Base-by-base conservation (phyloP, 2,329 filamentous ascomycete genomes). In the Tolypocladium amazonense region DNA sequence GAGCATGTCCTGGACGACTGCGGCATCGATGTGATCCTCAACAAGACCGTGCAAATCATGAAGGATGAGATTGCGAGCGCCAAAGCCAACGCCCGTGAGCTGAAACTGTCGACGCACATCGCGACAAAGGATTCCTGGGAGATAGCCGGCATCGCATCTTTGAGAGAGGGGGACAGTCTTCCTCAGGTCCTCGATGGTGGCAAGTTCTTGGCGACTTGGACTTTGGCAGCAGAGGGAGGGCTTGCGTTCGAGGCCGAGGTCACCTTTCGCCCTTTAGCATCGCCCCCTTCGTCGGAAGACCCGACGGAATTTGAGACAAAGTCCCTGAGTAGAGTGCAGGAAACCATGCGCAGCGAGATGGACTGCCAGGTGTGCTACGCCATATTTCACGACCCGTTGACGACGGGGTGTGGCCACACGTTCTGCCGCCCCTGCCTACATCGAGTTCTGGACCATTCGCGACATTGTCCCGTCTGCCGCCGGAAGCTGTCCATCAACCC, bases 351-450 rank as follows among this genome's bases (percentile, higher is more conserved):
- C 62, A 77, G 79, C 20, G 91, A 96, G 69, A 77, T 95, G 68
- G 91, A 96, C 68, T 97, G 92, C 65, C 90, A 94, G 67, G 86
- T 96, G 61, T 96, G 92, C 73, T 95, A 93, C 71, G 83, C 86
- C 47, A 73, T 95, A 27, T 88, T 93, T 70, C 77, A 91, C 62
- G 89, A 96, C 62, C 91, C 92, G 0, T 77, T 92, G 57, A 96
- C 92, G 0, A 95, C 90, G 0, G 80, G 84, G 1, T 97, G 92
- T 67, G 92, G 92, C 1, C 92, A 97, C 71, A 96, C 91, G 0
- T 93, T 94, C 67, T 97, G 92, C 71, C 86, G 89, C 25, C 82
- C 83, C 61, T 97, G 92, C 70, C 78, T 96, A 27, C 83, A 86
- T 59, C 84, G 88, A 54, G 85, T 89, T 8, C 78, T 95, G 61